Percentiles rank a stretch among this genome's conserved stretches.
Evolutionary conservation across 441 rosid species (phyloP).

Genomic region (Sinapis alba): DNA sequence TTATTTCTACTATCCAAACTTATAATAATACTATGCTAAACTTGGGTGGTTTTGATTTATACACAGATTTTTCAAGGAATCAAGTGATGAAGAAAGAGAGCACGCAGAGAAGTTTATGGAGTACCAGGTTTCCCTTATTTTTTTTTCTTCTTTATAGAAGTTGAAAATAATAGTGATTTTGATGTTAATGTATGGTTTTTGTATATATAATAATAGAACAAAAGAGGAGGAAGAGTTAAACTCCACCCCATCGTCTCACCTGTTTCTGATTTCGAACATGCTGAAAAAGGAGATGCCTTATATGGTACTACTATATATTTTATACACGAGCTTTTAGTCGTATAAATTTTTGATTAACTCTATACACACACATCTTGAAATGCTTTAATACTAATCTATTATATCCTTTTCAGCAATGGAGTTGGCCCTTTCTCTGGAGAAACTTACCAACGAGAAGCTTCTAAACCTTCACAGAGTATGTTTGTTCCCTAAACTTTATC

Average conservation of each 20-base stretch:
- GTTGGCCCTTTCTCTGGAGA: slow-evolving; percentile 73
- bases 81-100: slow-evolving; percentile 92
- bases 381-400: background rate
- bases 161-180: background rate
- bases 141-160: background rate
- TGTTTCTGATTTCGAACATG: slow-evolving; percentile 79
- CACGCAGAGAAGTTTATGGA: slow-evolving; percentile 93
- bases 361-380: background rate
- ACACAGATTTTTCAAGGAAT: slow-evolving; percentile 85
- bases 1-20: background rate
- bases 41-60: background rate
- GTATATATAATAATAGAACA: slow-evolving; percentile 49
- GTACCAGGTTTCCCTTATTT: slow-evolving; percentile 66
- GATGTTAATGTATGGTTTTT: background rate
- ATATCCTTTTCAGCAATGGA: slow-evolving; percentile 63
- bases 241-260: slow-evolving; percentile 73
- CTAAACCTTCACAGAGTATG: slow-evolving; percentile 60
- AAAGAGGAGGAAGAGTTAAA: slow-evolving; percentile 86
- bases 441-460: slow-evolving; percentile 77
- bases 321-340: background rate
- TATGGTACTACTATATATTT: slow-evolving; percentile 52
- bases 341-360: background rate
- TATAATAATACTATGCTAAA: background rate
- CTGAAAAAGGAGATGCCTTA: slow-evolving; percentile 94
- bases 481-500: background rate